Evolutionary conservation across 306 rosid genomes (phyloP).

Genomic region (Delonix regia): DNA sequence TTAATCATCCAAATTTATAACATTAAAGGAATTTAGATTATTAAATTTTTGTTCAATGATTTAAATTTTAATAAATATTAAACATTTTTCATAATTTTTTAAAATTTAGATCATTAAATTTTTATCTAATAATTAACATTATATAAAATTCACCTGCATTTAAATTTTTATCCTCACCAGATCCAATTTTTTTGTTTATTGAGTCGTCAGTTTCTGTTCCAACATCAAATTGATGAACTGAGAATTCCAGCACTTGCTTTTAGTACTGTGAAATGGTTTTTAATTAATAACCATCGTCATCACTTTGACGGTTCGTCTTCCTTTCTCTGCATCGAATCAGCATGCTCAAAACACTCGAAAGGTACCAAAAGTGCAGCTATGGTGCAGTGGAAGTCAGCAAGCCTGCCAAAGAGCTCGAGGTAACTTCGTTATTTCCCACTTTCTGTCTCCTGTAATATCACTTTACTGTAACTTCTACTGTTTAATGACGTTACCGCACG

Average conservation of each 20-base stretch:
- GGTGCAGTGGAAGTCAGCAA: slow-evolving; percentile 86
- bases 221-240: neutral
- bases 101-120: too few species aligned
- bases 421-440: slow-evolving; percentile 5
- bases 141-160: too few species aligned
- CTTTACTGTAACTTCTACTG: neutral
- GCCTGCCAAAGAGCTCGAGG: slow-evolving; percentile 96
- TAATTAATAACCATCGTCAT: neutral
- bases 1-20: too few species aligned
- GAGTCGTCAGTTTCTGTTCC: neutral
- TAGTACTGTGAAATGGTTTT: neutral
- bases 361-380: slow-evolving; percentile 73
- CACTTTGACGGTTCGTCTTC: neutral
- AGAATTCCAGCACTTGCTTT: neutral
- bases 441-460: neutral
- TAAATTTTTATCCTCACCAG: too few species aligned
- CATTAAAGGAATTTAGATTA: too few species aligned
- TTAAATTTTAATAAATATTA: too few species aligned
- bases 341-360: slow-evolving; percentile 22
- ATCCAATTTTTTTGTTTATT: too few species aligned
- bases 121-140: too few species aligned
- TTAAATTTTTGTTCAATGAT: too few species aligned
- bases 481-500: neutral
- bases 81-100: too few species aligned
- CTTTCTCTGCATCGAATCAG: neutral